phyloP scores from a whole-genome alignment of 768 basidiomycete genomes.

The Lactarius pseudohatsudake region DNA sequence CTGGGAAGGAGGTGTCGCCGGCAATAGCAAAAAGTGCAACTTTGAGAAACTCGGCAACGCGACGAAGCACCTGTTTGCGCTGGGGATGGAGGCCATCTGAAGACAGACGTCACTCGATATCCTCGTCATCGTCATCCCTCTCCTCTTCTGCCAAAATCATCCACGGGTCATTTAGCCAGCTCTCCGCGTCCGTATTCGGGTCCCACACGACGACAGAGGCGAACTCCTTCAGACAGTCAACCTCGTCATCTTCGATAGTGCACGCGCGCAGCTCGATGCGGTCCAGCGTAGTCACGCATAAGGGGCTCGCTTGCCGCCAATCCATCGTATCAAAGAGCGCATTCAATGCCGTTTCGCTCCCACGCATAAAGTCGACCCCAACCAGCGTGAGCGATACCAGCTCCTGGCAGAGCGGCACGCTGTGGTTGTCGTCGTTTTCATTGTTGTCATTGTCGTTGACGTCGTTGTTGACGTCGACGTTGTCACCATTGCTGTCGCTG shows the following conservation, averaged over 20 bases:
- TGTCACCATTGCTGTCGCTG: too few relatives aligned
- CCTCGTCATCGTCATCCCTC: not conserved
- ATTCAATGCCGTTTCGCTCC: constrained; percentile 3
- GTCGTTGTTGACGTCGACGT: not conserved
- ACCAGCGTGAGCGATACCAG: constrained; percentile 19
- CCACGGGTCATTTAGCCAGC: constrained; percentile 19
- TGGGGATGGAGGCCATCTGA: not conserved
- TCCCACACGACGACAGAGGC: constrained; percentile 24
- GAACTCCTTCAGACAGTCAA: constrained; percentile 11
- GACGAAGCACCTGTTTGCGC: not conserved
- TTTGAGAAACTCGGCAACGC: not conserved
- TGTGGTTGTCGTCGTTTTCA: not conserved
- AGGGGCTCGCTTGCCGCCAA: constrained; percentile 12
- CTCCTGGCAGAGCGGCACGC: constrained; percentile 11
- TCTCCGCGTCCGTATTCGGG: constrained; percentile 14
- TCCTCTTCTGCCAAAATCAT: not conserved
- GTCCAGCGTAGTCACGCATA: constrained; percentile 22
- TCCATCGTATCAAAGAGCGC: constrained; percentile 13
- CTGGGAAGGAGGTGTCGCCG: not conserved
- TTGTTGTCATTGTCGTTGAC: not conserved
- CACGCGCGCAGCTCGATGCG: constrained; percentile 23
- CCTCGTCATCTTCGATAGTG: constrained; percentile 13
- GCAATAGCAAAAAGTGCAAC: not conserved
- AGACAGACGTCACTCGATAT: not conserved
- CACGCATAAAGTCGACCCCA: constrained; percentile 18